phyloP scores from a whole-genome alignment of 2,329 filamentous ascomycete species.

The Knoxdaviesia capensis region DNA sequence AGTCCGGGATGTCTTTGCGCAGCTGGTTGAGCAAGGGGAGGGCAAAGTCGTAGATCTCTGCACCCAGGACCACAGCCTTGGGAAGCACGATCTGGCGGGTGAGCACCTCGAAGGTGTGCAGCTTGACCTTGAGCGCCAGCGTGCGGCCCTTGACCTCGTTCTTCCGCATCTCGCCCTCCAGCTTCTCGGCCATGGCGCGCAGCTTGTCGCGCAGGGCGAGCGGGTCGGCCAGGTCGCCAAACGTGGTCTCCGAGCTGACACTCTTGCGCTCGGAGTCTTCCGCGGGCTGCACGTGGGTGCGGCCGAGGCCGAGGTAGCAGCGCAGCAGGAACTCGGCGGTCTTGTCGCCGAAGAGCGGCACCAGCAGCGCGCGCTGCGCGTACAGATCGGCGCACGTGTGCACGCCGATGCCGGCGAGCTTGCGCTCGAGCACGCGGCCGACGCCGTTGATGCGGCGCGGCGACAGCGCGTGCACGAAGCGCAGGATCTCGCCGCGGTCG shows the following conservation, averaged over 20 bases:
- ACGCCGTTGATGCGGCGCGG: slow-evolving; percentile 88
- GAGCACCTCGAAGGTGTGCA: slow-evolving; percentile 83
- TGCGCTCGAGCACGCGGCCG: slow-evolving; percentile 82
- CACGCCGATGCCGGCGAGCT: slow-evolving; percentile 64
- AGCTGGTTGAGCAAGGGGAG: slow-evolving; percentile 70
- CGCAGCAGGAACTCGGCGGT: slow-evolving; percentile 70
- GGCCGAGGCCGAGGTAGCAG: slow-evolving; percentile 68
- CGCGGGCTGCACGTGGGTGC: slow-evolving; percentile 67
- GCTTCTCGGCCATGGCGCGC: slow-evolving; percentile 58
- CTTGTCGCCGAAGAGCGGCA: slow-evolving; percentile 76
- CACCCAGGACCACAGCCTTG: slow-evolving; percentile 48
- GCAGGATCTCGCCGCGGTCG: slow-evolving; percentile 55
- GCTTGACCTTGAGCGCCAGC: slow-evolving; percentile 75
- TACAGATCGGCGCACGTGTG: slow-evolving; percentile 82
- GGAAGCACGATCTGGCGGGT: slow-evolving; percentile 63
- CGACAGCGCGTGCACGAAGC: slow-evolving; percentile 67
- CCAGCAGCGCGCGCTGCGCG: slow-evolving; percentile 48
- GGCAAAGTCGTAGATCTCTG: slow-evolving; percentile 67
- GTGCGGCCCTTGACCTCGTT: slow-evolving; percentile 82
- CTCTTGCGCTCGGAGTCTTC: slow-evolving; percentile 86
- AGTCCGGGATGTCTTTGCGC: slow-evolving; percentile 59
- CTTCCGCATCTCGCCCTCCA: slow-evolving; percentile 66
- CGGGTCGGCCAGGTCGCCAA: slow-evolving; percentile 56
- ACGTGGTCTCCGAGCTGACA: slow-evolving; percentile 85
- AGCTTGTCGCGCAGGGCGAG: slow-evolving; percentile 56